phyloP scores from a whole-genome alignment of 169 alveolate genomes.

The Cyclospora cayetanensis region DNA sequence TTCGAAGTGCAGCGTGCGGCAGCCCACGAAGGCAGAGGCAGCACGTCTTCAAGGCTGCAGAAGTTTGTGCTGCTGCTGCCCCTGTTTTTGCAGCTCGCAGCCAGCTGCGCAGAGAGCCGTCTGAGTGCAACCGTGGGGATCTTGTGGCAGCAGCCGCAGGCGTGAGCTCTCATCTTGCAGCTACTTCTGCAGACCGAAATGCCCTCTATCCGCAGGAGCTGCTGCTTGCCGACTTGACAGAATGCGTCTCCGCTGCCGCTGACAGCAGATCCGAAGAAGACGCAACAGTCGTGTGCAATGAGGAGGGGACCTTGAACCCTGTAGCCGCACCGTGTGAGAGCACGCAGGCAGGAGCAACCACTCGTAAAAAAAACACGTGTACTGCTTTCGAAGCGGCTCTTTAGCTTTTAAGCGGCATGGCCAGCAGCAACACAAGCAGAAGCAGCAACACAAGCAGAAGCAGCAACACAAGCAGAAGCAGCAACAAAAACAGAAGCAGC shows the following conservation, averaged over 20 bases:
- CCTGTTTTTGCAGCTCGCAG: background rate
- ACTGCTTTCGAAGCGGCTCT: too few species aligned
- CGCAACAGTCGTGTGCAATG: conserved; percentile 16
- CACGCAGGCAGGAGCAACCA: too few species aligned
- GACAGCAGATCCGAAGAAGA: conserved; percentile 44
- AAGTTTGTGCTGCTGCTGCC: conserved; percentile 26
- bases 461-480: background rate
- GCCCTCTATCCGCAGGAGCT: conserved; percentile 10
- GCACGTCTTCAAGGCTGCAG: too few species aligned
- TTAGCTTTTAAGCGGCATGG: too few species aligned
- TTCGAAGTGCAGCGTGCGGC: too few species aligned
- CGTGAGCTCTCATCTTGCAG: background rate
- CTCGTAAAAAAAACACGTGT: too few species aligned
- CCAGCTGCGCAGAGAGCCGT: background rate
- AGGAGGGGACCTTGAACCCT: conserved; percentile 22
- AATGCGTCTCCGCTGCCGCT: conserved; percentile 21
- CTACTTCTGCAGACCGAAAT: background rate
- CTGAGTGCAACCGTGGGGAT: conserved; percentile 1
- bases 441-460: too few species aligned
- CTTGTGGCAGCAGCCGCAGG: background rate
- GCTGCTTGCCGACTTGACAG: too few species aligned
- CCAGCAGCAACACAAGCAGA: too few species aligned
- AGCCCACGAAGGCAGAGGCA: too few species aligned
- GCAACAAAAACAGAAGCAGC: background rate
- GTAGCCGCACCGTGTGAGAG: too few species aligned